Evolutionary conservation across 2,329 filamentous ascomycete genomes (phyloP).

Genomic region (Graphilbum fragrans): DNA sequence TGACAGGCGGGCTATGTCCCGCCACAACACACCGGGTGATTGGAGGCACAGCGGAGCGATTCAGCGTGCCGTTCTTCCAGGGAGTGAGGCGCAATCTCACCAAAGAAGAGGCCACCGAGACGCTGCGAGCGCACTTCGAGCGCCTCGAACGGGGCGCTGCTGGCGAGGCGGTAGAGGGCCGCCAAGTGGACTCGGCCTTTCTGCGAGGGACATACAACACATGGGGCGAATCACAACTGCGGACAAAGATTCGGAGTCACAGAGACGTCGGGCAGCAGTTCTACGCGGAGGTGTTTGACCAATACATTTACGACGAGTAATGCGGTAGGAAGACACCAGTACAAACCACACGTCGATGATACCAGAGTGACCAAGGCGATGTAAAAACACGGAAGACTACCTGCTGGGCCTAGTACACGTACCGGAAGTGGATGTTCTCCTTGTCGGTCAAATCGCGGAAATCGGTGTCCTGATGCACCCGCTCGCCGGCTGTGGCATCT

Average conservation of each 20-base stretch:
- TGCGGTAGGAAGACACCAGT: too few relatives aligned
- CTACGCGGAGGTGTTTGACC: conserved; percentile 33
- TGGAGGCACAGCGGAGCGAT: conserved; percentile 19
- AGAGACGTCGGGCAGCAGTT: conserved; percentile 32
- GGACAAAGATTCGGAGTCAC: conserved; percentile 41
- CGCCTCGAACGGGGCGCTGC: not conserved
- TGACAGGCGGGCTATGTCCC: conserved; percentile 39
- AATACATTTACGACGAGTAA: conserved; percentile 27
- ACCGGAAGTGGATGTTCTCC: conserved; percentile 2
- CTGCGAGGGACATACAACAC: conserved; percentile 36
- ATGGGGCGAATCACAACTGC: conserved; percentile 40
- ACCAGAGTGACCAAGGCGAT: too few relatives aligned
- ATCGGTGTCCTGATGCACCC: not conserved
- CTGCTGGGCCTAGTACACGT: conserved; percentile 1
- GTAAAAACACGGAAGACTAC: too few relatives aligned
- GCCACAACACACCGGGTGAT: conserved; percentile 37
- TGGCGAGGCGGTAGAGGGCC: conserved; percentile 21
- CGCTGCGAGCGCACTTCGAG: conserved; percentile 22
- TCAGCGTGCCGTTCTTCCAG: conserved; percentile 34
- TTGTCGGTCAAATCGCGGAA: conserved; percentile 1
- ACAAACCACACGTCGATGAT: too few relatives aligned
- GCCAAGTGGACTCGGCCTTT: conserved; percentile 34
- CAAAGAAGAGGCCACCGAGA: conserved; percentile 26
- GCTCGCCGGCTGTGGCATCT: not conserved
- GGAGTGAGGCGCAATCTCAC: conserved; percentile 34